These are phyloP conservation scores for Trichosporon faecale DNA, from an alignment of 1,284 basidiomycete genomes.

Conservation along the genomic window DNA sequence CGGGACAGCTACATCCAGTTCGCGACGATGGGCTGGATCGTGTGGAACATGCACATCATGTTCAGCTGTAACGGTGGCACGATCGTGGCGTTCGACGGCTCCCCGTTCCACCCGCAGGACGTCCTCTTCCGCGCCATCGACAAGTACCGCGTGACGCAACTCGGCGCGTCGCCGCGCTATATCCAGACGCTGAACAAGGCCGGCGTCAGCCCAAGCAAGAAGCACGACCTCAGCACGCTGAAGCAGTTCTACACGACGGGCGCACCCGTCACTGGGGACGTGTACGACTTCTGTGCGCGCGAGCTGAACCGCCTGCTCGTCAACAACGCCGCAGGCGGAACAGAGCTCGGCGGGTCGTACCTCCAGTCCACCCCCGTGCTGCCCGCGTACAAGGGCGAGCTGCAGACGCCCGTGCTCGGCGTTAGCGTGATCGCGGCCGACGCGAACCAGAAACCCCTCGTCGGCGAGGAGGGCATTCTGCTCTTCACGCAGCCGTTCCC, in stretches of 20 bases:
- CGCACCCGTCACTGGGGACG: slow-evolving; percentile 37
- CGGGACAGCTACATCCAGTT: slow-evolving; percentile 40
- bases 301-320: slow-evolving; percentile 36
- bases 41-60: slow-evolving; percentile 41
- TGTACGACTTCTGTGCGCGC: slow-evolving; percentile 27
- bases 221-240: slow-evolving; percentile 31
- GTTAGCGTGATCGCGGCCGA: slow-evolving; percentile 35
- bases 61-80: slow-evolving; percentile 34
- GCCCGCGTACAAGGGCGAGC: slow-evolving; percentile 40
- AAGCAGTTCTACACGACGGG: slow-evolving; percentile 42
- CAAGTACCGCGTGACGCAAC: slow-evolving; percentile 36
- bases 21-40: slow-evolving; percentile 45
- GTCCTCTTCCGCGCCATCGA: slow-evolving; percentile 34
- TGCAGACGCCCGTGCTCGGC: slow-evolving; percentile 41
- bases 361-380: slow-evolving; percentile 34
- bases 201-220: slow-evolving; percentile 20
- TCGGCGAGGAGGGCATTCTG: slow-evolving; percentile 37
- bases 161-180: slow-evolving; percentile 40
- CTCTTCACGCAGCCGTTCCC: slow-evolving; percentile 44
- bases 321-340: slow-evolving; percentile 36
- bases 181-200: slow-evolving; percentile 28
- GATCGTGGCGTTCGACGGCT: slow-evolving; percentile 43
- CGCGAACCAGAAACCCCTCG: slow-evolving; percentile 18
- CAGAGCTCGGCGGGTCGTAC: slow-evolving; percentile 42
- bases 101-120: slow-evolving; percentile 41